phyloP scores from a whole-genome alignment of 306 rosid genomes.

The Dryas drummondii region DNA sequence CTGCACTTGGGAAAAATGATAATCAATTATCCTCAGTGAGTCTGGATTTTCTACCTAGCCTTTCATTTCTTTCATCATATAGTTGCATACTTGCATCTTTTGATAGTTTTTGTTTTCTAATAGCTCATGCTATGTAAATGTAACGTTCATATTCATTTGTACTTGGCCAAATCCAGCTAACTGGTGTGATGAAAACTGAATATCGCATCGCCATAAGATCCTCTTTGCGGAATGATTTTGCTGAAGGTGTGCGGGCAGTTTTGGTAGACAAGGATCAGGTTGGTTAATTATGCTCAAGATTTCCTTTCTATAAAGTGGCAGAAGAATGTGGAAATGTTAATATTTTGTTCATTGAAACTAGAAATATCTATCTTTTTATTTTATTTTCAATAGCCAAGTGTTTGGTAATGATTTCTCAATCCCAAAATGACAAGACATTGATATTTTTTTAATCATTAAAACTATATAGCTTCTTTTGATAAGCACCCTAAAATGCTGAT shows the following conservation, averaged over 20 bases:
- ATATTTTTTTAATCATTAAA: too few relatives aligned
- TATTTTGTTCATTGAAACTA: background rate
- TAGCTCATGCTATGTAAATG: background rate
- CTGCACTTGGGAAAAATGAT: slow-evolving; percentile 53
- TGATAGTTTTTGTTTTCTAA: background rate
- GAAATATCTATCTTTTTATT: background rate
- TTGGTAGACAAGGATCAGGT: slow-evolving; percentile 99
- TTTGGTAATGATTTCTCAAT: too few relatives aligned
- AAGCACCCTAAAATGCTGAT: too few relatives aligned
- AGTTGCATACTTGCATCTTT: background rate
- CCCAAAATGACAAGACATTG: too few relatives aligned
- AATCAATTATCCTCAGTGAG: slow-evolving; percentile 73
- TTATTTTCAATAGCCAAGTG: too few relatives aligned
- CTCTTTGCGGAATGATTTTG: slow-evolving; percentile 75
- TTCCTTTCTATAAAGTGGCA: slow-evolving; percentile 6
- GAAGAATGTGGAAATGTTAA: slow-evolving; percentile 5
- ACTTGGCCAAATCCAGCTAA: slow-evolving; percentile 52
- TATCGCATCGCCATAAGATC: slow-evolving; percentile 87
- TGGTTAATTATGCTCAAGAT: slow-evolving; percentile 19
- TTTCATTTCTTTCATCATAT: background rate
- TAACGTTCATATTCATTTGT: slow-evolving; percentile 13
- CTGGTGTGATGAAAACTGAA: slow-evolving; percentile 83
- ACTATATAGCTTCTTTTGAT: too few relatives aligned
- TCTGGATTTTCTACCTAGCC: background rate
- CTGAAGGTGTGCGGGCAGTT: slow-evolving; percentile 95